phyloP scores from a whole-genome alignment of 768 basidiomycete species.

The Cystobasidium ongulense region DNA sequence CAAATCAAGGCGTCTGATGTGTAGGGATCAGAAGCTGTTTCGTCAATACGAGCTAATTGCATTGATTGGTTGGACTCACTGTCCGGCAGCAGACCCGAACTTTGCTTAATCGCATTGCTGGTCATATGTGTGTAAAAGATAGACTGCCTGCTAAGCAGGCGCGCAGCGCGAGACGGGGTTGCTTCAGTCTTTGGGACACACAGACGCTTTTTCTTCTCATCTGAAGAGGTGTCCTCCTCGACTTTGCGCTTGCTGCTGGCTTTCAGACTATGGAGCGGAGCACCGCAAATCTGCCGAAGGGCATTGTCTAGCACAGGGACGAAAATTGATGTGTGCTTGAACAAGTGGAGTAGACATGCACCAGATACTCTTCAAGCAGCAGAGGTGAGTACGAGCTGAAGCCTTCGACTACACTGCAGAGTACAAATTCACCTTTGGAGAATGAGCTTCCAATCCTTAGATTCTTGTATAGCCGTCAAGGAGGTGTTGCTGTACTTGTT shows the following conservation, averaged over 20 bases:
- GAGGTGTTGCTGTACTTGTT: constrained; percentile 11
- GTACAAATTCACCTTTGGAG: not conserved
- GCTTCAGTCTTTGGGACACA: too few species aligned
- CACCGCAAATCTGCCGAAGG: constrained; percentile 16
- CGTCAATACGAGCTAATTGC: too few species aligned
- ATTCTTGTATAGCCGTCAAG: constrained; percentile 12
- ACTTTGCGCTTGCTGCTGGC: not conserved
- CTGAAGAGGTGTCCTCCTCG: not conserved
- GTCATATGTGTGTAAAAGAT: not conserved
- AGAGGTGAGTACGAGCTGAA: too few species aligned
- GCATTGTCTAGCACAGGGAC: not conserved
- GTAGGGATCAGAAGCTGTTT: not conserved
- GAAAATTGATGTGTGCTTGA: constrained; percentile 23
- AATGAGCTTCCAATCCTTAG: constrained; percentile 22
- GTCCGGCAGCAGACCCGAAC: not conserved
- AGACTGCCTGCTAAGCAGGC: not conserved
- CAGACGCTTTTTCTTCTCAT: not conserved
- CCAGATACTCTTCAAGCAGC: not conserved
- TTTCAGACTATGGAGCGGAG: not conserved
- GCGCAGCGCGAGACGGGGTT: not conserved
- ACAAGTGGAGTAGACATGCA: not conserved
- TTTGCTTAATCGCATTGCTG: not conserved
- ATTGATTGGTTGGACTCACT: not conserved
- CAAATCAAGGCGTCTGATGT: not conserved
- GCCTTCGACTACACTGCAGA: too few species aligned